phyloP scores from a whole-genome alignment of 177 flowering plant genomes.

The Vitis hybrid region DNA sequence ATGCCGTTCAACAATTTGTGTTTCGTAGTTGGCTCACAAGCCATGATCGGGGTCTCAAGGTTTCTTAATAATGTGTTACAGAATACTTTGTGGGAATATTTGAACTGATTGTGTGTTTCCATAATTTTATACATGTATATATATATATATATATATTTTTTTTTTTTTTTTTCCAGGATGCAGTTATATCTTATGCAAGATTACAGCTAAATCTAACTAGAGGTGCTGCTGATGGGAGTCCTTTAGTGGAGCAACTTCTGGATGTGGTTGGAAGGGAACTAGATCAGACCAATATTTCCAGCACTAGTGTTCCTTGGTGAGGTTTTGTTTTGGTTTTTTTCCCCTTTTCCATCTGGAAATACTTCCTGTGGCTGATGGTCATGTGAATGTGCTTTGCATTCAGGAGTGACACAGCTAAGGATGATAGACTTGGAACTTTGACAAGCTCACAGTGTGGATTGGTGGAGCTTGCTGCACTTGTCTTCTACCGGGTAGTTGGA shows the following conservation, averaged over 20 bases:
- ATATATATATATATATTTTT: neutral
- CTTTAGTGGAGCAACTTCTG: slow-evolving; percentile 64
- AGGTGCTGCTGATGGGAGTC: slow-evolving; percentile 48
- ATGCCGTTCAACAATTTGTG: slow-evolving; percentile 62
- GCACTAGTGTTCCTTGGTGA: slow-evolving; percentile 46
- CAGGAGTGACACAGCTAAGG: slow-evolving; percentile 69
- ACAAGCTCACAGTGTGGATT: slow-evolving; percentile 48
- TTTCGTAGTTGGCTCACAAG: slow-evolving; percentile 71
- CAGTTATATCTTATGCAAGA: slow-evolving; percentile 64
- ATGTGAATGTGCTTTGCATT: slow-evolving; percentile 4
- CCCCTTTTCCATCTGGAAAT: neutral
- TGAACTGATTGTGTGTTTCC: neutral
- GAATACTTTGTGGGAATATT: too few relatives aligned
- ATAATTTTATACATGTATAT: neutral
- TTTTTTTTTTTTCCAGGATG: slow-evolving; percentile 50
- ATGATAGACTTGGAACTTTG: slow-evolving; percentile 62
- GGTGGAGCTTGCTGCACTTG: slow-evolving; percentile 88
- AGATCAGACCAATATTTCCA: slow-evolving; percentile 53
- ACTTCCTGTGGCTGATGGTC: slow-evolving; percentile 10
- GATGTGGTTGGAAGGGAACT: slow-evolving; percentile 78
- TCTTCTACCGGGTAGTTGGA: slow-evolving; percentile 63
- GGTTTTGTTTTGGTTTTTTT: slow-evolving; percentile 11
- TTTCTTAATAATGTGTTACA: slow-evolving; percentile 15
- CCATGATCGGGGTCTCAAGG: slow-evolving; percentile 82
- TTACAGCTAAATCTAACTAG: slow-evolving; percentile 72